These are phyloP conservation scores for Wickerhamomyces subpelliculosus DNA, from an alignment of 805 yeast genomes.

Conservation along the genomic window DNA sequence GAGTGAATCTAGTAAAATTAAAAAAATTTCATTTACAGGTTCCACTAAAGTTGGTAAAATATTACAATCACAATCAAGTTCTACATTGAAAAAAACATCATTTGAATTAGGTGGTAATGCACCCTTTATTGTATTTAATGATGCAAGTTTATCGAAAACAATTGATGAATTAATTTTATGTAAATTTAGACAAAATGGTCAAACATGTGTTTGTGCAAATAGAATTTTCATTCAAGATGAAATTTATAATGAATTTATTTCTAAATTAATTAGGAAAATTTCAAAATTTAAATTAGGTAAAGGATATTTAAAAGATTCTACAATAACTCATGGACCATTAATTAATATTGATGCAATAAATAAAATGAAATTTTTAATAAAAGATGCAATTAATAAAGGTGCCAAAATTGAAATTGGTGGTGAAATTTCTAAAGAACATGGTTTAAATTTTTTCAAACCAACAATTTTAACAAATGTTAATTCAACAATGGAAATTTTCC, in stretches of 20 bases:
- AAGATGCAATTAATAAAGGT: conserved; percentile 60
- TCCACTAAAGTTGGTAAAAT: conserved; percentile 68
- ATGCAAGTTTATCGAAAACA: conserved; percentile 61
- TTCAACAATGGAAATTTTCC: conserved; percentile 44
- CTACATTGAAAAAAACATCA: conserved; percentile 62
- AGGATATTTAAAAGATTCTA: conserved; percentile 43
- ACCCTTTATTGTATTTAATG: conserved; percentile 69
- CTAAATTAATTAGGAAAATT: conserved; percentile 41
- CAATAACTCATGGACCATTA: conserved; percentile 66
- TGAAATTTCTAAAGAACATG: conserved; percentile 41
- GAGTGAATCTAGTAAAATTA: conserved; percentile 47
- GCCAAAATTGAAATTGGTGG: conserved; percentile 67
- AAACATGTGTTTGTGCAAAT: conserved; percentile 78
- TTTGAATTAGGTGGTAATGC: conserved; percentile 81
- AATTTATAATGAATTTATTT: conserved; percentile 56
- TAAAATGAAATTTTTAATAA: conserved; percentile 55
- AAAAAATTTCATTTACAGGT: conserved; percentile 73
- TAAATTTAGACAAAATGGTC: conserved; percentile 74
- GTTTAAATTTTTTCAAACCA: conserved; percentile 59
- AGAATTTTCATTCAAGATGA: conserved; percentile 58
- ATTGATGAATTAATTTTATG: conserved; percentile 58
- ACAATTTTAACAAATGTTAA: conserved; percentile 61
- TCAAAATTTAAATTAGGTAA: conserved; percentile 46
- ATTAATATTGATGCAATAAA: conserved; percentile 56
- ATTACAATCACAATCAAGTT: conserved; percentile 51